Conservation (phyloP, 495 filamentous ascomycete genomes). For the Aspergillus biplanus region DNA sequence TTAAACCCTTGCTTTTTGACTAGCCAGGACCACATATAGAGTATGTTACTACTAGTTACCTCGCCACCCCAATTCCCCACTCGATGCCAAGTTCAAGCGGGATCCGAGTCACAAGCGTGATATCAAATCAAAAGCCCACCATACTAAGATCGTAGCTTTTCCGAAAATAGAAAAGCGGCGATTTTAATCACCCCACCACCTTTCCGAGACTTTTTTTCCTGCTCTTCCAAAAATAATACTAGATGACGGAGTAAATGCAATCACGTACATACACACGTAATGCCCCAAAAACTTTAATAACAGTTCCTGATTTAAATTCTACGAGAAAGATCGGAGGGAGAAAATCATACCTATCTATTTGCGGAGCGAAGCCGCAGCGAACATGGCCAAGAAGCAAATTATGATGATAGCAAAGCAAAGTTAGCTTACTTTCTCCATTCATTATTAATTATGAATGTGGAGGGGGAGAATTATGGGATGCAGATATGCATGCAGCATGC, state of each 20-base stretch:
- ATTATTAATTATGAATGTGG: too few species aligned
- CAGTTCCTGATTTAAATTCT: neutral
- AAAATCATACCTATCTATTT: neutral
- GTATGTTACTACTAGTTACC: too few species aligned
- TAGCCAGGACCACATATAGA: too few species aligned
- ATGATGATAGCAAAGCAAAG: too few species aligned
- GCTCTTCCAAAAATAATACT: too few species aligned
- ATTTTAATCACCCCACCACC: neutral
- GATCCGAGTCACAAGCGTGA: neutral
- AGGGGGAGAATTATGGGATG: neutral
- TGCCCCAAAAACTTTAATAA: neutral
- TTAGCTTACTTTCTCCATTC: too few species aligned
- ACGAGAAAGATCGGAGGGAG: neutral
- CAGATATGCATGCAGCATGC: neutral
- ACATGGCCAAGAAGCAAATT: too few species aligned
- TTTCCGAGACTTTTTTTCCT: neutral
- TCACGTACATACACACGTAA: neutral
- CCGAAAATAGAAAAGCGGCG: neutral
- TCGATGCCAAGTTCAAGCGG: neutral
- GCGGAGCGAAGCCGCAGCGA: too few species aligned
- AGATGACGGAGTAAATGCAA: too few species aligned
- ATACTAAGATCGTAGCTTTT: neutral
- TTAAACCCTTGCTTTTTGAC: too few species aligned
- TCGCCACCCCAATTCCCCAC: too few species aligned
- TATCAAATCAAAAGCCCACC: neutral